Evolutionary conservation across 176 grass and related monocot genomes (phyloP).

Genomic region (Aegilops tauschii): DNA sequence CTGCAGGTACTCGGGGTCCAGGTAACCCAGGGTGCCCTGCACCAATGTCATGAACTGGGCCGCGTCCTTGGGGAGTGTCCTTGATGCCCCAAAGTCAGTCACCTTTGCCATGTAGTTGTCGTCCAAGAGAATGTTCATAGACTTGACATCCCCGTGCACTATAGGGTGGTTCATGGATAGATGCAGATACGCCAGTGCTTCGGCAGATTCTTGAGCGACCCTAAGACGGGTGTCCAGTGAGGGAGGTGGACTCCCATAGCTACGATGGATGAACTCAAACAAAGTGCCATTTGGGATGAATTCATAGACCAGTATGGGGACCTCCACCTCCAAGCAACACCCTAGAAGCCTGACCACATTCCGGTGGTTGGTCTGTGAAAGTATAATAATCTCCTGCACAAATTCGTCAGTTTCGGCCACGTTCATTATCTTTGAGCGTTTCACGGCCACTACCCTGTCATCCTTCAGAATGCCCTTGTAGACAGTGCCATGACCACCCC

Average conservation of each 20-base stretch:
- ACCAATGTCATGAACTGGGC: constrained; percentile 16
- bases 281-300: not conserved
- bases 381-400: not conserved
- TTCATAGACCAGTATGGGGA: not conserved
- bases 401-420: not conserved
- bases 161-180: not conserved
- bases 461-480: constrained; percentile 8
- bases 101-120: not conserved
- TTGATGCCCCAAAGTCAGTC: constrained; percentile 6
- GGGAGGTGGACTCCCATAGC: not conserved
- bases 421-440: constrained; percentile 3
- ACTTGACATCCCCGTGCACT: constrained; percentile 14
- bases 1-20: constrained; percentile 31
- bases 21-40: not conserved
- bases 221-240: not conserved
- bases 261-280: not conserved
- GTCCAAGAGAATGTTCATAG: not conserved
- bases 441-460: constrained; percentile 10
- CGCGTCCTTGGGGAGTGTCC: not conserved
- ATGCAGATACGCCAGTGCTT: constrained; percentile 10
- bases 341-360: not conserved
- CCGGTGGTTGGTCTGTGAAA: not conserved
- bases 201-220: not conserved
- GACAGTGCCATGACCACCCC: not conserved
- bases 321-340: not conserved